Percentiles rank a stretch among this genome's conserved stretches.
Evolutionary conservation across 352 stramenopile species (phyloP).

Genomic region (Phytopythium kandeliae): DNA sequence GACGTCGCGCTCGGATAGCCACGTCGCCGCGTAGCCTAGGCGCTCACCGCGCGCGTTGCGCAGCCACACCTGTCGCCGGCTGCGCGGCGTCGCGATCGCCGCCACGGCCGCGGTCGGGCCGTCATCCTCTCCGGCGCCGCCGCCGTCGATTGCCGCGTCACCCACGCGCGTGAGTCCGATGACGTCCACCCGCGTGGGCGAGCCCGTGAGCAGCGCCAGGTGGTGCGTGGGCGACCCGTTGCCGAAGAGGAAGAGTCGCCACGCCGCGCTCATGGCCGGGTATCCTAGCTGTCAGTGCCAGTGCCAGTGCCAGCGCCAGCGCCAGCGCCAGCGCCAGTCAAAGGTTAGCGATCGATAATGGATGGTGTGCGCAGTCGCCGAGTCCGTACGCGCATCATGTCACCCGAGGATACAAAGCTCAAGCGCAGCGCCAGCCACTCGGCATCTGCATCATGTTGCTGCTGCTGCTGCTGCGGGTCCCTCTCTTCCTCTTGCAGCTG

Average conservation of each 20-base stretch:
- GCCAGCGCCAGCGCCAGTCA: not conserved
- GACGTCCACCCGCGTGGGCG: slow-evolving; percentile 72
- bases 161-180: slow-evolving; percentile 56
- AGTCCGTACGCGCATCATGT: slow-evolving; percentile 40
- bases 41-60: slow-evolving; percentile 66
- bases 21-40: slow-evolving; percentile 77
- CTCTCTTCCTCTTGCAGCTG: not conserved
- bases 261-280: slow-evolving; percentile 57
- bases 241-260: slow-evolving; percentile 78
- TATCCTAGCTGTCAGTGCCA: slow-evolving; percentile 35
- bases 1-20: slow-evolving; percentile 62
- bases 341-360: not conserved
- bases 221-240: slow-evolving; percentile 82
- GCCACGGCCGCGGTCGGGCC: slow-evolving; percentile 1
- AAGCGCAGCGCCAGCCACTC: slow-evolving; percentile 29
- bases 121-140: slow-evolving; percentile 22
- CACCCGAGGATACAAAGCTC: slow-evolving; percentile 25
- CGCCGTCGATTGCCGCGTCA: slow-evolving; percentile 30
- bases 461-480: not conserved
- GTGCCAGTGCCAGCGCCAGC: too few relatives aligned
- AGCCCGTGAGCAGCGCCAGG: slow-evolving; percentile 68
- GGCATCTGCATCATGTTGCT: slow-evolving; percentile 5
- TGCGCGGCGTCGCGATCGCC: slow-evolving; percentile 51
- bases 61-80: slow-evolving; percentile 72
- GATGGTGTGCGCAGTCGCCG: not conserved